A percentile compares a stretch with the other conserved stretches of the same genome.
Evolutionary conservation across 2,329 filamentous ascomycete genomes (phyloP).

Genomic region (Penicillium sp.): DNA sequence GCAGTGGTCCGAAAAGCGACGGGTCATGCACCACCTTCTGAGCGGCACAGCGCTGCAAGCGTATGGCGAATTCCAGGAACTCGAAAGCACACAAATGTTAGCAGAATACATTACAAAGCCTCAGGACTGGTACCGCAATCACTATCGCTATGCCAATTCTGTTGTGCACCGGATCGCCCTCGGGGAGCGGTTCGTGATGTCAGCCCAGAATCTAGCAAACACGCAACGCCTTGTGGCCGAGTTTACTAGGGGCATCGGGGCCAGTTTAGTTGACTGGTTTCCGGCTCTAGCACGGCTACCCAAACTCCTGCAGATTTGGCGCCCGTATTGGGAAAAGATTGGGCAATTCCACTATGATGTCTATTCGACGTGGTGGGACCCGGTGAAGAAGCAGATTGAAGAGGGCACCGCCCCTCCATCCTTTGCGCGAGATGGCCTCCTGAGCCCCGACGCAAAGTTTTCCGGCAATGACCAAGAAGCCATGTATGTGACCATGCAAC

Average conservation of each 20-base stretch:
- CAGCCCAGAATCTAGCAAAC: constrained; percentile 32
- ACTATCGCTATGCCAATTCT: constrained; percentile 40
- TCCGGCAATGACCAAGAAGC: constrained; percentile 31
- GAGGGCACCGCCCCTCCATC: constrained; percentile 30
- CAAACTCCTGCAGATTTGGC: constrained; percentile 23
- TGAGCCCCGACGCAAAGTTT: constrained; percentile 27
- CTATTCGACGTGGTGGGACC: constrained; percentile 34
- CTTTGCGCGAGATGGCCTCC: constrained; percentile 33
- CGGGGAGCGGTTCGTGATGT: constrained; percentile 29
- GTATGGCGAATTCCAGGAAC: constrained; percentile 34
- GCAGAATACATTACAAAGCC: constrained; percentile 32
- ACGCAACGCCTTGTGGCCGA: constrained; percentile 33
- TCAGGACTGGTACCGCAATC: constrained; percentile 35
- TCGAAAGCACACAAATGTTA: constrained; percentile 35
- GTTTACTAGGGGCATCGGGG: constrained; percentile 34
- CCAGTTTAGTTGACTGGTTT: constrained; percentile 37
- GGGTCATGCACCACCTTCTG: constrained; percentile 38
- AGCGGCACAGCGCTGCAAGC: constrained; percentile 31
- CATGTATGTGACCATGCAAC: constrained; percentile 39
- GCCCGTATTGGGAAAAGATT: constrained; percentile 27
- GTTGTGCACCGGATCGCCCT: constrained; percentile 36
- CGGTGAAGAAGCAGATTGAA: constrained; percentile 22
- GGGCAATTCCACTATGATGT: constrained; percentile 32
- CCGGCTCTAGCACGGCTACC: constrained; percentile 30
- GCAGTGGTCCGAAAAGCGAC: constrained; percentile 35